Percentiles rank a stretch among this genome's conserved stretches.
phyloP scores from a whole-genome alignment of 202 grass and related monocot genomes.

The Elaeis oleifera region DNA sequence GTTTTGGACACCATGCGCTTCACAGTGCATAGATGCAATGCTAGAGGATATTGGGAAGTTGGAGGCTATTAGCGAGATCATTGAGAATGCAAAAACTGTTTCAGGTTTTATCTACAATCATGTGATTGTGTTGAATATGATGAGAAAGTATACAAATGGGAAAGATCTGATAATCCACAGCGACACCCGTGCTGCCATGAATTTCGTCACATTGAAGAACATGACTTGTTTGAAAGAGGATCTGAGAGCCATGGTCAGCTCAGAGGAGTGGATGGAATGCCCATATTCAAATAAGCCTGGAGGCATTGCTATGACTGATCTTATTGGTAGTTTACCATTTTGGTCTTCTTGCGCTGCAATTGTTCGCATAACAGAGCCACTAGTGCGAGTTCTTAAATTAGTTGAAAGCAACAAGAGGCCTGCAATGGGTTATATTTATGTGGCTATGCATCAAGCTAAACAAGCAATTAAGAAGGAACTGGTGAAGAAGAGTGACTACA shows the following conservation, averaged over 20 bases:
- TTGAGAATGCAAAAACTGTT: slow-evolving; percentile 65
- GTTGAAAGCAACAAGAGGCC: slow-evolving; percentile 65
- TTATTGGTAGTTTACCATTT: slow-evolving; percentile 49
- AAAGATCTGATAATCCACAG: slow-evolving; percentile 64
- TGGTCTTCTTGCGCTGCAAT: slow-evolving; percentile 68
- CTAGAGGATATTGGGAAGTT: slow-evolving; percentile 79
- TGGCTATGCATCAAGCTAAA: slow-evolving; percentile 69
- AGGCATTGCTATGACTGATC: slow-evolving; percentile 45
- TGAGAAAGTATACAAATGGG: slow-evolving; percentile 56
- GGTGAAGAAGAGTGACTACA: slow-evolving; percentile 49
- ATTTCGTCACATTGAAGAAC: slow-evolving; percentile 73
- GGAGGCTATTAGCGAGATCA: slow-evolving; percentile 49
- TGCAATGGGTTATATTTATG: slow-evolving; percentile 76
- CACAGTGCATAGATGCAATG: slow-evolving; percentile 66
- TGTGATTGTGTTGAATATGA: slow-evolving; percentile 48
- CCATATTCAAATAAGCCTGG: slow-evolving; percentile 44
- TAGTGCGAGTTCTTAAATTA: slow-evolving; percentile 72
- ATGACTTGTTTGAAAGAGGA: slow-evolving; percentile 58
- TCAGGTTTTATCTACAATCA: slow-evolving; percentile 78
- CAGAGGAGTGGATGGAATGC: slow-evolving; percentile 57
- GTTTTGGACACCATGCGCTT: slow-evolving; percentile 82
- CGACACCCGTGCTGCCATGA: slow-evolving; percentile 50
- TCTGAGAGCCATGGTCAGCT: slow-evolving; percentile 55
- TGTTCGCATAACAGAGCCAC: slow-evolving; percentile 56
- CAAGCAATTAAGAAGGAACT: slow-evolving; percentile 70